Evolutionary conservation across 345 rosid genomes (phyloP).

Genomic region (Salix udensis): DNA sequence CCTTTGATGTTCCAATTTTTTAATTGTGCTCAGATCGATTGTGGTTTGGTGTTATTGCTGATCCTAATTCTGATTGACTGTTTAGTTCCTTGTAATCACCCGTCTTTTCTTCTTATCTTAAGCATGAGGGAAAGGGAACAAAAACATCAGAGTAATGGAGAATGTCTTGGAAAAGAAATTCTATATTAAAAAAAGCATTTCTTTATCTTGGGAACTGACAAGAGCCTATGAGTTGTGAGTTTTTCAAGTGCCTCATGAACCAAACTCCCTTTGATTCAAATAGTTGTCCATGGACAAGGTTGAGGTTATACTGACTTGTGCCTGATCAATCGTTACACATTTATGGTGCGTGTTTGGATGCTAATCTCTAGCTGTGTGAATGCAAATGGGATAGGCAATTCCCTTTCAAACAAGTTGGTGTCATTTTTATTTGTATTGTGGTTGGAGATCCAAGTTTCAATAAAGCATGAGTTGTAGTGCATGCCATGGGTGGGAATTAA

Average conservation of each 20-base stretch:
- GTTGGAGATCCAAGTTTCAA: conserved; percentile 18
- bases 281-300: neutral
- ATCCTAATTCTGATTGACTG: neutral
- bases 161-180: neutral
- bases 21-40: too few relatives aligned
- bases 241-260: neutral
- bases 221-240: neutral
- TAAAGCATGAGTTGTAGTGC: conserved; percentile 29
- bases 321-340: neutral
- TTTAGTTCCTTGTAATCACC: neutral
- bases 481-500: conserved; percentile 18
- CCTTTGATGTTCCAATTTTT: neutral
- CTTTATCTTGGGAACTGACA: neutral
- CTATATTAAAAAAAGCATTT: neutral
- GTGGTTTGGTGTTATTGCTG: neutral
- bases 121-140: neutral
- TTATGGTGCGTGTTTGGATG: neutral
- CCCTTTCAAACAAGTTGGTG: conserved; percentile 8
- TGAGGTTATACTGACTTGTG: neutral
- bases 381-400: conserved; percentile 9
- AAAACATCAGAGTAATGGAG: neutral
- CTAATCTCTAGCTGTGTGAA: neutral
- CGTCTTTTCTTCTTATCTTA: too few relatives aligned
- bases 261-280: neutral
- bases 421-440: conserved; percentile 8